Evolutionary conservation across 2,329 filamentous ascomycete species (phyloP).

Genomic region (Myrmaecium sp.): DNA sequence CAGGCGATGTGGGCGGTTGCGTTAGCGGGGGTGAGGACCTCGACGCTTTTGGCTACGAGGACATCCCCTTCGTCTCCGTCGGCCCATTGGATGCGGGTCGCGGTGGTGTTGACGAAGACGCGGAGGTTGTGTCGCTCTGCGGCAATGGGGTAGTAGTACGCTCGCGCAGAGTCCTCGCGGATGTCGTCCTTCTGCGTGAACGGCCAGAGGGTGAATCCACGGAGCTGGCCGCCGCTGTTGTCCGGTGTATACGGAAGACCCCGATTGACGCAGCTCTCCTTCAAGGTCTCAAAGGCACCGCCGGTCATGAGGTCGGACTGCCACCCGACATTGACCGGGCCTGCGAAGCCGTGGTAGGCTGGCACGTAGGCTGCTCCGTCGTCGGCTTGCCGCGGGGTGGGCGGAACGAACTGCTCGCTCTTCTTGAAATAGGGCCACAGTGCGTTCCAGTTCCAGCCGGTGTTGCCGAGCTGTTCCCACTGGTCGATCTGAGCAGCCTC

Average conservation of each 20-base stretch:
- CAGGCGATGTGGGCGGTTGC: conserved; percentile 11
- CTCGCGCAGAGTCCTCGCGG: conserved; percentile 24
- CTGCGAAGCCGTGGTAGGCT: conserved; percentile 2
- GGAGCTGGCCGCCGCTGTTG: conserved; percentile 20
- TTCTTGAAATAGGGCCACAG: conserved; percentile 6
- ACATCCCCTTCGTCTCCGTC: neutral
- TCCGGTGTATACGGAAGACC: conserved; percentile 20
- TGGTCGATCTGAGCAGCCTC: conserved; percentile 5
- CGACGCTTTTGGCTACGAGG: conserved; percentile 10
- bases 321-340: conserved; percentile 5
- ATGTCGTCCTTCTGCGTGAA: conserved; percentile 19
- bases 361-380: conserved; percentile 4
- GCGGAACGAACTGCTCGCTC: conserved; percentile 5
- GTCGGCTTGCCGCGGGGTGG: conserved; percentile 1
- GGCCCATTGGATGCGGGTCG: conserved; percentile 23
- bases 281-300: conserved; percentile 6
- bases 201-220: conserved; percentile 20
- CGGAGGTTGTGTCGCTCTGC: conserved; percentile 24
- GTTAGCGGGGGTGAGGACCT: conserved; percentile 6
- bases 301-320: conserved; percentile 1
- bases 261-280: conserved; percentile 13
- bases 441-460: conserved; percentile 5
- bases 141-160: conserved; percentile 27
- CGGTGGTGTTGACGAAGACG: conserved; percentile 27
- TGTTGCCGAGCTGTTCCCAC: conserved; percentile 5